Percentiles rank a stretch among this genome's conserved stretches.
Conservation (phyloP, 2,329 filamentous ascomycete genomes). For the Berkeleyomyces rouxiae region DNA sequence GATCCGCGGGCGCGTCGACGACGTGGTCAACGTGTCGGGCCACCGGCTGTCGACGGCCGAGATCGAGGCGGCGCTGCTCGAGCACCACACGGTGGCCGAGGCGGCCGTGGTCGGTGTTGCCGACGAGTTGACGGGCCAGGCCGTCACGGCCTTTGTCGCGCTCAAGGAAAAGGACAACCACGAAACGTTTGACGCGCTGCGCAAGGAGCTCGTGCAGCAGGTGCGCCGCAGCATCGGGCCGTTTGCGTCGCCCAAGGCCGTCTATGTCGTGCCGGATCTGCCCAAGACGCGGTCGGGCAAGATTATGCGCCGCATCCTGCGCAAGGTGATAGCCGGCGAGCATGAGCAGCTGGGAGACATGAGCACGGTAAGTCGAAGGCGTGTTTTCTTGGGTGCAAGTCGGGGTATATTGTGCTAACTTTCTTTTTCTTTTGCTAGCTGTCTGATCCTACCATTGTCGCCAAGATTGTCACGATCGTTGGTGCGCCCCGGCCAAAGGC, state of each 20-base stretch:
- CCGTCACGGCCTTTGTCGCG: conserved; percentile 90
- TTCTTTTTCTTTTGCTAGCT: conserved; percentile 34
- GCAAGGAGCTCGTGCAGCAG: conserved; percentile 87
- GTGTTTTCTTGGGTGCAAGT: conserved; percentile 39
- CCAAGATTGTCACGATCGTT: conserved; percentile 73
- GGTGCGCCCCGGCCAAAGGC: conserved; percentile 41
- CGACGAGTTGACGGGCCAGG: conserved; percentile 91
- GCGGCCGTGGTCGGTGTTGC: conserved; percentile 85
- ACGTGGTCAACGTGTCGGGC: conserved; percentile 94
- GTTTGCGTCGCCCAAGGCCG: conserved; percentile 87
- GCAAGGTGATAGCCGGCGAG: conserved; percentile 94
- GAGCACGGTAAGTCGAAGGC: conserved; percentile 76
- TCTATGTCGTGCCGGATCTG: conserved; percentile 80
- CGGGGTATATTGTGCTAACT: conserved; percentile 1
- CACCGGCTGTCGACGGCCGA: conserved; percentile 94
- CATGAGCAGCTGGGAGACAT: conserved; percentile 93
- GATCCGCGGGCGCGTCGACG: conserved; percentile 96
- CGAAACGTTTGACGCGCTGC: conserved; percentile 51
- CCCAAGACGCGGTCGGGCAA: conserved; percentile 96
- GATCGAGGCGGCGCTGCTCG: conserved; percentile 90
- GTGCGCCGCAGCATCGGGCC: conserved; percentile 95
- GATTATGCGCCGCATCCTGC: conserved; percentile 94
- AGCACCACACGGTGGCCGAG: conserved; percentile 80
- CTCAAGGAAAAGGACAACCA: conserved; percentile 82
- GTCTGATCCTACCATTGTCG: conserved; percentile 76